phyloP scores from a whole-genome alignment of 306 rosid genomes.

The Lathyrus oleraceus region DNA sequence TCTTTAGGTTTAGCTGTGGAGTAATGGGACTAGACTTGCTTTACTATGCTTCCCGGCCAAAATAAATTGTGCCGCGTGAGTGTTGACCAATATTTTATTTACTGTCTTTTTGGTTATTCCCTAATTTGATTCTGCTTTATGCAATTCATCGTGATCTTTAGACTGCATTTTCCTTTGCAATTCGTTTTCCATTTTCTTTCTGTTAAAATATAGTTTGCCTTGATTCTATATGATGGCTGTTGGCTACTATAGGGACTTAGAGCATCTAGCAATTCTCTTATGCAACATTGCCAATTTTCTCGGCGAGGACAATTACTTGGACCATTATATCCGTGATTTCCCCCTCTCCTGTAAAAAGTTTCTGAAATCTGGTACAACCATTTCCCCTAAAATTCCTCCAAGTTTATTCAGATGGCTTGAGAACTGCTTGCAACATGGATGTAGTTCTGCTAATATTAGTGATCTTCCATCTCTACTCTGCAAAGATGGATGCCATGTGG shows the following conservation, averaged over 20 bases:
- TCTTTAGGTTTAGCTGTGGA: slow-evolving; percentile 13
- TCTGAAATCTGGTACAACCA: slow-evolving; percentile 41
- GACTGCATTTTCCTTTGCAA: slow-evolving; percentile 19
- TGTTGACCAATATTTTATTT: slow-evolving; percentile 4
- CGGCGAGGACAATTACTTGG: slow-evolving; percentile 73
- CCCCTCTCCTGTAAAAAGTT: slow-evolving; percentile 64
- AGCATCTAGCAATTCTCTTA: slow-evolving; percentile 68
- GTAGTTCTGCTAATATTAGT: slow-evolving; percentile 45
- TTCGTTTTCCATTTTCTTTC: background rate
- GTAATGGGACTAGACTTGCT: slow-evolving; percentile 20
- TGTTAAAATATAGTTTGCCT: slow-evolving; percentile 8
- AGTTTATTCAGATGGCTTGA: slow-evolving; percentile 93
- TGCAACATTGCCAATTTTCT: slow-evolving; percentile 75
- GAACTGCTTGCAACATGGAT: slow-evolving; percentile 77
- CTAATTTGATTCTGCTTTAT: slow-evolving; percentile 32
- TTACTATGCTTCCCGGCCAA: background rate
- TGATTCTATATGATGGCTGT: slow-evolving; percentile 34
- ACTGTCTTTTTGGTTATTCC: slow-evolving; percentile 19
- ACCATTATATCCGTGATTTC: slow-evolving; percentile 89
- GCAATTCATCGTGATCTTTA: slow-evolving; percentile 20
- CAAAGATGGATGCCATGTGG: slow-evolving; percentile 71
- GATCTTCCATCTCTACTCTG: slow-evolving; percentile 70
- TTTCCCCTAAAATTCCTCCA: slow-evolving; percentile 62
- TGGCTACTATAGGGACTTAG: slow-evolving; percentile 66
- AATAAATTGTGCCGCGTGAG: background rate